Base-by-base conservation (phyloP, 208 protist species). In the Trypanosomatidae sp. region DNA sequence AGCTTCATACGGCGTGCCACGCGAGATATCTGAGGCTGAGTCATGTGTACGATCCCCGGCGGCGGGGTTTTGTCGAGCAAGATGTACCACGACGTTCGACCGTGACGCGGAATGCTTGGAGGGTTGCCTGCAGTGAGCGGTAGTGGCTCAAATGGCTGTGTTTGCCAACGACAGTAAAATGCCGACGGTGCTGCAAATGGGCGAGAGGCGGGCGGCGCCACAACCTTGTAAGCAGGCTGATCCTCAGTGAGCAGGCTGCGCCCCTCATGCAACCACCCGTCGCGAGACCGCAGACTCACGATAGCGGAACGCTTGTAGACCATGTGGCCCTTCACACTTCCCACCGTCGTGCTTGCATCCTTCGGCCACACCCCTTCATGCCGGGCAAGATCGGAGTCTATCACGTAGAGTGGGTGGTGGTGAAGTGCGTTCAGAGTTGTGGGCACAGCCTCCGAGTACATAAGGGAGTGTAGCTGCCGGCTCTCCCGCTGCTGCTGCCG, bases 301-400 rank as follows among this genome's bases (percentile, higher is more conserved):
- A 97, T 83, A 4, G 91, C 91, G 56, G 88, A 92, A 66, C 90
- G 84, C 76, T 97, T 97, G 82, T 93, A 97, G 59, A 97, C 93
- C 44, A 82, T 76, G 70, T 93, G 86, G 25, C 90, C 91, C 70
- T 94, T 92, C 19, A 97, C 89, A 71, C 83, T 91, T 1, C 93
- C 93, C 39, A 95, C 89, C 28, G 84, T 92, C 12, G 88, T 94
- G 25, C 52, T 88, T 5, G 73, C 72, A 69, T 95, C 89, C 66
- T 95, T 95, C 0, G 93, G 93, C 76, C 90, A 95, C 19, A 97
- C 68, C 25, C 85, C 93, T 58, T 97, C 93, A 71, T 91, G 79
- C 1, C 91, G 84, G 7, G 85, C 84, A 12, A 96, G 76, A 43
- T 93, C 87, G 39, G 66, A 80, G 73, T 97, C 93, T 36, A 94